Evolutionary conservation across 148 eudicot genomes (phyloP).

Genomic region (Silene latifolia): DNA sequence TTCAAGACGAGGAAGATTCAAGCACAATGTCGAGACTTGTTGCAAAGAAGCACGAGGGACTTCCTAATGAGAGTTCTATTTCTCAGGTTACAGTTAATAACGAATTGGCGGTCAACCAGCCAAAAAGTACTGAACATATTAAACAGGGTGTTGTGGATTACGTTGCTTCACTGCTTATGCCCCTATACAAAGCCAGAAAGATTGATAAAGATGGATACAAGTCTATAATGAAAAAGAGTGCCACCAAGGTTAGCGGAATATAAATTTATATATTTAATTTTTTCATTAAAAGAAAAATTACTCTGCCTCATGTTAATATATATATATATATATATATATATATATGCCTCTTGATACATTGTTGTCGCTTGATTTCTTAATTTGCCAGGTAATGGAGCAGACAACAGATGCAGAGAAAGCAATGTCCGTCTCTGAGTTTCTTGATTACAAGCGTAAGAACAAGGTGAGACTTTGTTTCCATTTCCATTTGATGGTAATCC

Average conservation of each 20-base stretch:
- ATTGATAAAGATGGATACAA: constrained; percentile 89
- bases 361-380: constrained; percentile 5
- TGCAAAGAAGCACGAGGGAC: constrained; percentile 33
- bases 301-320: neutral
- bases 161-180: constrained; percentile 92
- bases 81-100: constrained; percentile 86
- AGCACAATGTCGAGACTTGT: constrained; percentile 46
- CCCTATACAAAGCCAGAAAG: constrained; percentile 88
- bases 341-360: neutral
- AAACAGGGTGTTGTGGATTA: constrained; percentile 90
- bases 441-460: constrained; percentile 93
- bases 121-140: constrained; percentile 63
- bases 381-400: constrained; percentile 91
- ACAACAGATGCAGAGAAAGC: constrained; percentile 89
- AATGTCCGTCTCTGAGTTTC: constrained; percentile 82
- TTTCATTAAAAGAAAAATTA: neutral
- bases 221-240: constrained; percentile 96
- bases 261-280: too few relatives aligned
- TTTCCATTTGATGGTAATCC: constrained; percentile 7
- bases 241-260: constrained; percentile 64
- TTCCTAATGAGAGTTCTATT: constrained; percentile 63
- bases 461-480: constrained; percentile 45
- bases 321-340: neutral
- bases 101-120: constrained; percentile 55
- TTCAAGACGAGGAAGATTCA: constrained; percentile 83